These are phyloP conservation scores for Medicago lupulina DNA, from an alignment of 306 rosid genomes.

Conservation along the genomic window DNA sequence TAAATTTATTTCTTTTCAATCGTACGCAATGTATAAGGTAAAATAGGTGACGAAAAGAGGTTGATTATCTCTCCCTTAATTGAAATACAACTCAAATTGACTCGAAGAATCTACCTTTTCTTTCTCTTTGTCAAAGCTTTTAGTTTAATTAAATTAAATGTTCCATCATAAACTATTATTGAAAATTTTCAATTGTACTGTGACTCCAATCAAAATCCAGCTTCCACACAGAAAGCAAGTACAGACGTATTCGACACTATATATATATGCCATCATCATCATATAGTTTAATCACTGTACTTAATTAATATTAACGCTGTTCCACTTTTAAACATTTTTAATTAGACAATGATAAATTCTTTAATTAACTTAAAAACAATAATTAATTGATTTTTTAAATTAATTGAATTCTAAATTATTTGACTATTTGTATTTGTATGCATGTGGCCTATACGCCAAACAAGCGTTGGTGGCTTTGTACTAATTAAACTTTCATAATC, in stretches of 20 bases:
- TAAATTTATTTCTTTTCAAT: background rate
- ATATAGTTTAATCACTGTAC: slow-evolving; percentile 11
- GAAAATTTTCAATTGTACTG: slow-evolving; percentile 12
- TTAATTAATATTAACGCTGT: slow-evolving; percentile 25
- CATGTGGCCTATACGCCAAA: slow-evolving; percentile 16
- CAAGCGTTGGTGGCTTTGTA: slow-evolving; percentile 8
- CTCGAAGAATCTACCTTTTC: slow-evolving; percentile 8
- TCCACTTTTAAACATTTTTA: background rate
- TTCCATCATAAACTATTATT: slow-evolving; percentile 20
- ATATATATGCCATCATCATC: slow-evolving; percentile 35
- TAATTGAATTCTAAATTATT: background rate
- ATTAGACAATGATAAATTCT: slow-evolving; percentile 12
- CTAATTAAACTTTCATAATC: slow-evolving; percentile 25
- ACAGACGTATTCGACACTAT: slow-evolving; percentile 26
- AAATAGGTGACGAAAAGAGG: slow-evolving; percentile 23
- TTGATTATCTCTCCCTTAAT: slow-evolving; percentile 23
- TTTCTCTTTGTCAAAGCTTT: slow-evolving; percentile 24
- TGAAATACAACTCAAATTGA: slow-evolving; percentile 41
- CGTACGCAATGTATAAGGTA: background rate
- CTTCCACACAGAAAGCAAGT: slow-evolving; percentile 35
- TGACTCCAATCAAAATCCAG: slow-evolving; percentile 42
- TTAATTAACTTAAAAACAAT: background rate
- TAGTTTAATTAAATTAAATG: background rate
- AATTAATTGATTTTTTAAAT: background rate
- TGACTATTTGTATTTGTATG: background rate